Evolutionary conservation across 257 asterid species (phyloP), one percentile per base, ranked within the genome.

Genomic region (Fraxinus quadrangulata): DNA sequence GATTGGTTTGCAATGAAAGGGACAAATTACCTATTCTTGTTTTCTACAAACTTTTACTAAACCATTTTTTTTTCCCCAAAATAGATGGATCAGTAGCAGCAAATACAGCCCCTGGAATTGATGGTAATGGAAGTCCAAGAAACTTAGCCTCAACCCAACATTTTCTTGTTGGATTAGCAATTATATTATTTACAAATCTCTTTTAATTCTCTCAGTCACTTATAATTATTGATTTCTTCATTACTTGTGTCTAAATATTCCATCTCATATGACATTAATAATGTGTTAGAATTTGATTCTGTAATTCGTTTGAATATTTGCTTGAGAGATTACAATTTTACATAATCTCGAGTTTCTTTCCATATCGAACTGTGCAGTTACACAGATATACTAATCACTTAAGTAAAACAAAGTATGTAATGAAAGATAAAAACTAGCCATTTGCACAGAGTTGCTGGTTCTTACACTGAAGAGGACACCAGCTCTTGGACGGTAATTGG

Each of bases 401-500:
- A 2, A 6, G 24, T 21, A 51, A 51, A 19, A 17, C 63, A 51
- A 51, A 17, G 51, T n/a, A 1, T 47, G n/a, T 47, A 13, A 45
- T 45, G 54, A 45, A 45, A 13, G 54, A 3, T 12, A 47, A 14
- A 47, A 47, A 47, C 6, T 14, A 47, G 54, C n/a, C 54, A 45
- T 13, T 13, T 63, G 16, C 26, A 1, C 66, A 23, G 7, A 61
- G 14, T 37, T n/a, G 67, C 33, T 61, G 36, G 34, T 47, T 9
- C 21, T 70, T 76, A 73, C 37, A 28, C 28, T 31, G 70, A 39
- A 79, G 85, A 54, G 40, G 81, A 74, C 59, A 81, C 59, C 30
- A 90, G 82, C 65, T 84, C 73, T 69, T 79, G 84, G 78, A 90
- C 76, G 37, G 87, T 82, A 72, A 87, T 21, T 2, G 12, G 96